Evolutionary conservation across 2,329 filamentous ascomycete genomes (phyloP).

Genomic region (Tothia fuscella): DNA sequence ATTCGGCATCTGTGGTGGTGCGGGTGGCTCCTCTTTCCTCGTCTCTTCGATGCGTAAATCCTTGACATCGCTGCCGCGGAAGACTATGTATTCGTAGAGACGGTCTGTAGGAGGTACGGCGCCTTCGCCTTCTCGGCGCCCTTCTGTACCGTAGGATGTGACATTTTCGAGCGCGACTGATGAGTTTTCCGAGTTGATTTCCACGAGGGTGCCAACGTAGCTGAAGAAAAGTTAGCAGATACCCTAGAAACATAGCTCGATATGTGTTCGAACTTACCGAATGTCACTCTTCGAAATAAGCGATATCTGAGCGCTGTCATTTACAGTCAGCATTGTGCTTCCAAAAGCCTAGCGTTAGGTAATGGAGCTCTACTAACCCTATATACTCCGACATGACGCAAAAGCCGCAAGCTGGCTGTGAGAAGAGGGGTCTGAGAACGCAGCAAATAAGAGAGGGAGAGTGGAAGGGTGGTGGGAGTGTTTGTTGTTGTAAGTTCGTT

Average conservation of each 20-base stretch:
- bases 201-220: constrained; percentile 90
- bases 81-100: constrained; percentile 97
- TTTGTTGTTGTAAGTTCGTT: background rate
- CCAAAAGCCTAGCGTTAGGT: background rate
- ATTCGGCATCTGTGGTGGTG: constrained; percentile 70
- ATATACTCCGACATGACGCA: too few species aligned
- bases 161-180: constrained; percentile 94
- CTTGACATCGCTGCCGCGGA: constrained; percentile 96
- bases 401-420: too few species aligned
- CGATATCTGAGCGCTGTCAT: constrained; percentile 71
- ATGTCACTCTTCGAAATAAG: constrained; percentile 97
- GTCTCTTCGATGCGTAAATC: constrained; percentile 87
- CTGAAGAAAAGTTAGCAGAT: constrained; percentile 38
- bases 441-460: background rate
- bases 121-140: constrained; percentile 66
- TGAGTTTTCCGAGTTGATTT: constrained; percentile 95
- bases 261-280: constrained; percentile 48
- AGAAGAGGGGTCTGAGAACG: background rate
- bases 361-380: background rate
- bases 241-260: background rate
- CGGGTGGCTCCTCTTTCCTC: constrained; percentile 52
- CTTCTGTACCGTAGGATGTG: constrained; percentile 86
- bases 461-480: background rate
- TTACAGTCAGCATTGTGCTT: constrained; percentile 1
- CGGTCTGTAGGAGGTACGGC: constrained; percentile 76